Percentiles rank a stretch among this genome's conserved stretches.
These are phyloP conservation scores for Venturia effusa DNA, from an alignment of 2,329 filamentous ascomycete species.

Conservation along the genomic window DNA sequence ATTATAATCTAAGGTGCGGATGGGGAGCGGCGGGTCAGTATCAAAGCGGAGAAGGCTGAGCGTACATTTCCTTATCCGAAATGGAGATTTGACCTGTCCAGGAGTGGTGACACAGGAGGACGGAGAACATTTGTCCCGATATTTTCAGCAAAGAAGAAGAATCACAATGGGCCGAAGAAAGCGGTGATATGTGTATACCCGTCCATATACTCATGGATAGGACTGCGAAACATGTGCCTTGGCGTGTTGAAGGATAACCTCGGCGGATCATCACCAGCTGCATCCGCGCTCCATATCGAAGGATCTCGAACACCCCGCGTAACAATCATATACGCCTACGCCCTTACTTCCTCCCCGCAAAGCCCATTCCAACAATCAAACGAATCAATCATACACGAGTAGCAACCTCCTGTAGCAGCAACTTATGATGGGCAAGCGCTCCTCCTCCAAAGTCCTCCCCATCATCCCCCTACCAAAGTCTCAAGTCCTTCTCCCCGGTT, in stretches of 20 bases:
- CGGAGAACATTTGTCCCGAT: too few species aligned
- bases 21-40: too few species aligned
- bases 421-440: constrained; percentile 16
- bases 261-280: not conserved
- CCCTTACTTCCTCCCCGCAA: not conserved
- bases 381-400: not conserved
- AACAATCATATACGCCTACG: not conserved
- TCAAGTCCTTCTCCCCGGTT: constrained; percentile 73
- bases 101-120: too few species aligned
- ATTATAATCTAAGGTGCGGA: too few species aligned
- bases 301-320: not conserved
- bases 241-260: not conserved
- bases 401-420: not conserved
- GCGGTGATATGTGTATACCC: too few species aligned
- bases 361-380: not conserved
- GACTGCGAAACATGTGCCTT: too few species aligned
- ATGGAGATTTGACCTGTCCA: too few species aligned
- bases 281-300: not conserved
- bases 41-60: too few species aligned
- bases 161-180: too few species aligned
- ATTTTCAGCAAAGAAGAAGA: too few species aligned
- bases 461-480: constrained; percentile 74
- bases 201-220: too few species aligned
- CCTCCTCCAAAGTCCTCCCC: constrained; percentile 44
- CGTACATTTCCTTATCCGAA: too few species aligned